phyloP scores from a whole-genome alignment of 768 basidiomycete genomes.

The Tylopilus rubrobrunneus region DNA sequence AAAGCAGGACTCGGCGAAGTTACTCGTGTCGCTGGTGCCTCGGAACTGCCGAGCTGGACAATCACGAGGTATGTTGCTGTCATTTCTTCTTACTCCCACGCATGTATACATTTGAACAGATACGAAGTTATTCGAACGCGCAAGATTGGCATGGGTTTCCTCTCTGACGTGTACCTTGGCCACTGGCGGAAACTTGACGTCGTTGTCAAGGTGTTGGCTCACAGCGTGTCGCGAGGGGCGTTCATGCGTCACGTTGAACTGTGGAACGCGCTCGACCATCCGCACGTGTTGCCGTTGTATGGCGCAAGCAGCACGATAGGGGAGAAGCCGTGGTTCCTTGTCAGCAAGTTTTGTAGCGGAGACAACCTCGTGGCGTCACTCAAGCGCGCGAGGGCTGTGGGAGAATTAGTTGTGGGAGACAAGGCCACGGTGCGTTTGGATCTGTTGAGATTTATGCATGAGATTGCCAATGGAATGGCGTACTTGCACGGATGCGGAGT shows the following conservation, averaged over 20 bases:
- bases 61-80: slow-evolving; percentile 52
- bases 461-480: slow-evolving; percentile 78
- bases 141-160: slow-evolving; percentile 69
- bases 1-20: neutral
- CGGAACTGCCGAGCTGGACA: slow-evolving; percentile 64
- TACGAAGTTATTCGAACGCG: slow-evolving; percentile 73
- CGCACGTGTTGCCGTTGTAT: slow-evolving; percentile 67
- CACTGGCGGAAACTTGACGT: slow-evolving; percentile 64
- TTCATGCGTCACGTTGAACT: slow-evolving; percentile 69
- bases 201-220: slow-evolving; percentile 69
- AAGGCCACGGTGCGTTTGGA: slow-evolving; percentile 26
- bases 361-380: slow-evolving; percentile 63
- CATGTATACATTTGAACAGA: slow-evolving; percentile 25
- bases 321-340: slow-evolving; percentile 75
- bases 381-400: slow-evolving; percentile 26
- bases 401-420: neutral
- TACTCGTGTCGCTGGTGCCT: neutral
- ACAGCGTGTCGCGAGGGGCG: slow-evolving; percentile 54
- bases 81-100: neutral
- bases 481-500: slow-evolving; percentile 69
- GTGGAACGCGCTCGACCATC: slow-evolving; percentile 68
- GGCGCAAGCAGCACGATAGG: slow-evolving; percentile 73
- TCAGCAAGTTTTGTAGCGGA: slow-evolving; percentile 66
- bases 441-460: slow-evolving; percentile 58
- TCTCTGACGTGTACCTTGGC: slow-evolving; percentile 77